phyloP scores from a whole-genome alignment of 164 flowering plant species.

The Litsea cubeba region DNA sequence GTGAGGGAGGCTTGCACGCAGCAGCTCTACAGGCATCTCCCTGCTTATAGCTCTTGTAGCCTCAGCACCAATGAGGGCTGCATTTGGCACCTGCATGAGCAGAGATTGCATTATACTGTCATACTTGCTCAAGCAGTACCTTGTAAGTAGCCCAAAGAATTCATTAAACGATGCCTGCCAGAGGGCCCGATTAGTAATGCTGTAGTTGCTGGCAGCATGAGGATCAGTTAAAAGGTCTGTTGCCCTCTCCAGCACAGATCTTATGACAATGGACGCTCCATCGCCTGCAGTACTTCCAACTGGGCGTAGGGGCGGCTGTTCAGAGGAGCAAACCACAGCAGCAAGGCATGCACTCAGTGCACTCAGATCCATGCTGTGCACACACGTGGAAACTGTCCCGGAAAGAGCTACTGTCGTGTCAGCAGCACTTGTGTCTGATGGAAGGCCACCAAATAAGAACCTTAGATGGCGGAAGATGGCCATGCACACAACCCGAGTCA shows the following conservation, averaged over 20 bases:
- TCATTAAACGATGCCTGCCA: conserved; percentile 97
- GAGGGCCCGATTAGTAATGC: conserved; percentile 43
- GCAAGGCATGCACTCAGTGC: conserved; percentile 86
- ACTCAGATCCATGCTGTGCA: conserved; percentile 72
- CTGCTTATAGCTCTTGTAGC: conserved; percentile 58
- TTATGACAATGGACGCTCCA: conserved; percentile 71
- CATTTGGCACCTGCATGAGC: conserved; percentile 32
- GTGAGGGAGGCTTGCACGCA: conserved; percentile 88
- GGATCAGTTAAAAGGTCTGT: conserved; percentile 65
- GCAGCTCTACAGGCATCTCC: conserved; percentile 89
- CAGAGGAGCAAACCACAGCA: conserved; percentile 87
- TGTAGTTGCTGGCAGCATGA: conserved; percentile 45
- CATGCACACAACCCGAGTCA: conserved; percentile 79
- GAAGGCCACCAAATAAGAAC: conserved; percentile 72
- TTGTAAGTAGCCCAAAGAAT: conserved; percentile 71
- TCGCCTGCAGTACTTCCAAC: conserved; percentile 85
- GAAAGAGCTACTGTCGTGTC: conserved; percentile 56
- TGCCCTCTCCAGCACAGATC: conserved; percentile 79
- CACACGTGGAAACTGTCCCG: conserved; percentile 45
- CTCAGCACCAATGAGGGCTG: conserved; percentile 40
- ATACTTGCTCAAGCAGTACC: conserved; percentile 75
- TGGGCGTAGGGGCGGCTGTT: conserved; percentile 94
- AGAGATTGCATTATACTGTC: conserved; percentile 69
- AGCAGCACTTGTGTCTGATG: conserved; percentile 55
- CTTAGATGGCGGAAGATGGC: conserved; percentile 89